Evolutionary conservation across 768 basidiomycete genomes (phyloP).

Genomic region (Leccinum subtestaceum): DNA sequence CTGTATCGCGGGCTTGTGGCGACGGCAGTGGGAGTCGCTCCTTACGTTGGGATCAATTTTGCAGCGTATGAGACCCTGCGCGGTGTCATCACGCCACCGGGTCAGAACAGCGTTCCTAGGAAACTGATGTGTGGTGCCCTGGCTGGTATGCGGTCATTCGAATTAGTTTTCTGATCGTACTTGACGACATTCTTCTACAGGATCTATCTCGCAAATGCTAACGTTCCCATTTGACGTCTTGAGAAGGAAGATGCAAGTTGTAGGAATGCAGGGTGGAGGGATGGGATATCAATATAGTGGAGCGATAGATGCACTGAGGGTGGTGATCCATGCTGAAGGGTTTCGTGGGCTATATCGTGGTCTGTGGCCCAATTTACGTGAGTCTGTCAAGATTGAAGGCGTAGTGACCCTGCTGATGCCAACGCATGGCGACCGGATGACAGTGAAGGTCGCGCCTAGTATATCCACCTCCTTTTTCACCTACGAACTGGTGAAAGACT

Average conservation of each 20-base stretch:
- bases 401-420: constrained; percentile 1
- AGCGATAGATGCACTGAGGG: constrained; percentile 72
- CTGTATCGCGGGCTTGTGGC: constrained; percentile 84
- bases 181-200: constrained; percentile 34
- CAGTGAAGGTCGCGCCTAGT: constrained; percentile 89
- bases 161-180: constrained; percentile 1
- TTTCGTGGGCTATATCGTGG: constrained; percentile 77
- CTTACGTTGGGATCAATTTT: constrained; percentile 89
- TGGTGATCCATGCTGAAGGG: constrained; percentile 74
- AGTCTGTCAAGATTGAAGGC: constrained; percentile 29
- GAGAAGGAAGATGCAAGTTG: constrained; percentile 93
- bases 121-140: constrained; percentile 86
- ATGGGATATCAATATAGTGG: constrained; percentile 70
- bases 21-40: constrained; percentile 87
- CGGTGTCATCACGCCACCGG: constrained; percentile 77
- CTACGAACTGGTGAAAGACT: constrained; percentile 65
- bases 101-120: constrained; percentile 60
- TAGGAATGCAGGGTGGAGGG: constrained; percentile 65
- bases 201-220: constrained; percentile 89
- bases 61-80: constrained; percentile 87
- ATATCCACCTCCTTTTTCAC: constrained; percentile 86
- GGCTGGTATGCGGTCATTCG: constrained; percentile 52
- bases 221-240: constrained; percentile 97
- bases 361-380: constrained; percentile 85
- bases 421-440: constrained; percentile 10